Base-by-base conservation (phyloP, 352 stramenopile genomes). In the Pythium rhizo-oryzae region DNA sequence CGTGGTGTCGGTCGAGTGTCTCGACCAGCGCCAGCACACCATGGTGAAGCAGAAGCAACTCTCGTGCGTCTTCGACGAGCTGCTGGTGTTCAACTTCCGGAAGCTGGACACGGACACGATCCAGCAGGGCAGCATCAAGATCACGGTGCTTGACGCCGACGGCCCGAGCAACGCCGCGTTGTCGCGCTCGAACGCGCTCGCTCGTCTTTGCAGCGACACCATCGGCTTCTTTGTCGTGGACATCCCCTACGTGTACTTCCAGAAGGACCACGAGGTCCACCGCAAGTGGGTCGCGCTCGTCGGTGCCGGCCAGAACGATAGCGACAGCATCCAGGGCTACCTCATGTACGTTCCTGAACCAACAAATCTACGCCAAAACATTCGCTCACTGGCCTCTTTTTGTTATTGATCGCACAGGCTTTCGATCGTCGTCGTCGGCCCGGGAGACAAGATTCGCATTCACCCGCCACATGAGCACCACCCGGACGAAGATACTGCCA, bases 211-310 rank as follows among this genome's bases (percentile, higher is more conserved):
- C n/a, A 88, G 91, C 67, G 87, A 96, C 49, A 76, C 96, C 19
- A 89, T 98, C 33, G 92, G 92, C 1, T 91, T 87, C 66, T 97
- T 95, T 62, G 79, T 77, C 47, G 78, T 97, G 25, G 90, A 97
- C 43, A 83, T 94, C 28, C 79, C 86, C 23, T 94, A 92, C 63
- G 79, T 95, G 11, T 94, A 97, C 76, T 92, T 91, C 63, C 80
- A 86, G 33, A 76, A 79, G 15, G 78, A 96, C 49, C 92, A 98
- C 71, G 87, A 97, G 71, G 70, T 97, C 25, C 86, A 97, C 64
- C 84, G 88, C 33, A 87, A 94, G 50, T 98, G 92, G 92, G 89
- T 98, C 35, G 88, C 87, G 23, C 66, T 98, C n/a, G 85, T 97
- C 12, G 90, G 82, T 4, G 84, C 67, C 55, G 76, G 71, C 4